A percentile compares a stretch with the other conserved stretches of the same genome.
phyloP scores from a whole-genome alignment of 2,329 filamentous ascomycete genomes.

The Pestalotiopsis sp. region DNA sequence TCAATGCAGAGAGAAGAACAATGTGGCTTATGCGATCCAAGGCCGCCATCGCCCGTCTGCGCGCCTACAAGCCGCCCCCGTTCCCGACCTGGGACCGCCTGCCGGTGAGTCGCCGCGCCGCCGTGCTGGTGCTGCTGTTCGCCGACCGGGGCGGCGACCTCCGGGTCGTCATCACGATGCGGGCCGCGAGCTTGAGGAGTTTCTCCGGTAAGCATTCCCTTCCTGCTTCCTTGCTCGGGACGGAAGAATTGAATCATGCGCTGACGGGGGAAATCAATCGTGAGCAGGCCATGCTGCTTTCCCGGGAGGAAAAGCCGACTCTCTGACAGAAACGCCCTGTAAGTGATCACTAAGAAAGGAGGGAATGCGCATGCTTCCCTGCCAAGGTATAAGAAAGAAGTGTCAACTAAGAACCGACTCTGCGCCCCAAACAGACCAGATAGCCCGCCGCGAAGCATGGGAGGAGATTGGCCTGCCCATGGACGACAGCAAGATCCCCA shows the following conservation, averaged over 20 bases:
- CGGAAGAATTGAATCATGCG: neutral
- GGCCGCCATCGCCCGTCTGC: constrained; percentile 63
- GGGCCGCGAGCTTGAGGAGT: constrained; percentile 63
- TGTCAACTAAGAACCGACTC: neutral
- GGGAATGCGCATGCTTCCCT: too few species aligned
- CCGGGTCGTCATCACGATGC: constrained; percentile 70
- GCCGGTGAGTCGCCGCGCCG: constrained; percentile 71
- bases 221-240: neutral
- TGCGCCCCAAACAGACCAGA: constrained; percentile 60
- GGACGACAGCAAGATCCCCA: constrained; percentile 68
- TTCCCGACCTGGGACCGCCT: constrained; percentile 65
- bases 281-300: constrained; percentile 74
- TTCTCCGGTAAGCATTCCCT: constrained; percentile 59
- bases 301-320: constrained; percentile 75
- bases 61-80: constrained; percentile 61
- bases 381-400: neutral
- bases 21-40: constrained; percentile 38
- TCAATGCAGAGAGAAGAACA: neutral
- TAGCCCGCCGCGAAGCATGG: constrained; percentile 84
- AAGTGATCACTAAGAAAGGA: constrained; percentile 27
- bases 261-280: neutral
- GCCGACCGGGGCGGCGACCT: constrained; percentile 82
- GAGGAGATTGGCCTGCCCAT: constrained; percentile 92
- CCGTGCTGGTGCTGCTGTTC: constrained; percentile 86
- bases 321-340: constrained; percentile 61